These are phyloP conservation scores for Populus davidiana DNA, from an alignment of 345 rosid species.

Conservation along the genomic window DNA sequence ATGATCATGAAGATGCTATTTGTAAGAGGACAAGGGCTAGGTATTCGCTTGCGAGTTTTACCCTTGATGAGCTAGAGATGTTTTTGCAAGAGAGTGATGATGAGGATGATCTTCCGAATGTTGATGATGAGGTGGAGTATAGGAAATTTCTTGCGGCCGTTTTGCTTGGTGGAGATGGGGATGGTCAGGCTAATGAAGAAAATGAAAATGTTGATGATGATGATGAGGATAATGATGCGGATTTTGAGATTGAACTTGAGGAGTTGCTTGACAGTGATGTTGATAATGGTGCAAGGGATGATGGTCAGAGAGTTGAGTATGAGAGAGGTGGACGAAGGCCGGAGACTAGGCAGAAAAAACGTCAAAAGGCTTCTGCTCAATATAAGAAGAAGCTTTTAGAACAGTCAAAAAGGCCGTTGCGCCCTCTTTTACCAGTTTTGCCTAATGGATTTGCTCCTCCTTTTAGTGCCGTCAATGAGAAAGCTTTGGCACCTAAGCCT, in stretches of 20 bases:
- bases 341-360: conserved; percentile 81
- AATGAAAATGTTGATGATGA: conserved; percentile 56
- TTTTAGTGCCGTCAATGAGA: conserved; percentile 27
- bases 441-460: conserved; percentile 39
- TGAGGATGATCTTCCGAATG: conserved; percentile 77
- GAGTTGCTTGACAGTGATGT: conserved; percentile 89
- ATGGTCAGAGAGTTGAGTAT: conserved; percentile 23
- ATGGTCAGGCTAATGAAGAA: conserved; percentile 36
- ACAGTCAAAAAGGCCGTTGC: conserved; percentile 64
- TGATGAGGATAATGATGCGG: conserved; percentile 83
- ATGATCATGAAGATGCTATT: conserved; percentile 73
- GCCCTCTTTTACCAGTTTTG: conserved; percentile 66
- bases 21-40: conserved; percentile 87
- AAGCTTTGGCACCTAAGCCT: conserved; percentile 27
- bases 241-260: conserved; percentile 90
- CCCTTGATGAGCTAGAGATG: conserved; percentile 93
- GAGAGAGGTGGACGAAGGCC: conserved; percentile 50
- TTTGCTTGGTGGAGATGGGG: conserved; percentile 56
- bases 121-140: conserved; percentile 85
- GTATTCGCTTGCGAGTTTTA: conserved; percentile 76
- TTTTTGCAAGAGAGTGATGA: conserved; percentile 95
- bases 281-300: conserved; percentile 50
- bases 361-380: conserved; percentile 45
- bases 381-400: conserved; percentile 46
- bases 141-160: conserved; percentile 90